Evolutionary conservation across 192 early-diverging fungal species (phyloP).

Genomic region (Allomyces javanicus): DNA sequence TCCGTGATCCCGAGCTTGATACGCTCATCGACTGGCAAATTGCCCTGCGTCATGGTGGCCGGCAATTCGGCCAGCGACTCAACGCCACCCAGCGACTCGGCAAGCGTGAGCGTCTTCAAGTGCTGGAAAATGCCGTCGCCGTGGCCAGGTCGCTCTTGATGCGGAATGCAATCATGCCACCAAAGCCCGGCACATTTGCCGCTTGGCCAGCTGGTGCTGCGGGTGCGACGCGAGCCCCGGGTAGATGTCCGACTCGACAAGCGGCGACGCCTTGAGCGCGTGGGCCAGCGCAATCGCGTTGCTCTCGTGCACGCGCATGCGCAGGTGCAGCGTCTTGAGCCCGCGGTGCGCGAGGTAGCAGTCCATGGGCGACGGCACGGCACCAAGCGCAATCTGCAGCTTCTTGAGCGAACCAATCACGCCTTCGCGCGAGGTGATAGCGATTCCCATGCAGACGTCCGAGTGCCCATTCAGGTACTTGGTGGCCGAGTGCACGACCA

Average conservation of each 20-base stretch:
- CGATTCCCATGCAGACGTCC: slow-evolving; percentile 92
- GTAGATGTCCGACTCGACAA: slow-evolving; percentile 75
- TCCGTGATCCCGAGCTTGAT: slow-evolving; percentile 73
- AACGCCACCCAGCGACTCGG: slow-evolving; percentile 91
- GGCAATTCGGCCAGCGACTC: slow-evolving; percentile 89
- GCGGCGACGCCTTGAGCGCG: slow-evolving; percentile 42
- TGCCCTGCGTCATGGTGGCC: slow-evolving; percentile 87
- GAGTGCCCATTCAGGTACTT: slow-evolving; percentile 99
- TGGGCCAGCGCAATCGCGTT: slow-evolving; percentile 73
- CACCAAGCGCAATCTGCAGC: slow-evolving; percentile 89
- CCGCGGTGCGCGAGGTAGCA: slow-evolving; percentile 88
- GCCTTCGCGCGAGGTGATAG: slow-evolving; percentile 56
- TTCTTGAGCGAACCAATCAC: slow-evolving; percentile 56
- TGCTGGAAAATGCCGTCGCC: slow-evolving; percentile 64
- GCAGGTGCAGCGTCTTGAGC: slow-evolving; percentile 86
- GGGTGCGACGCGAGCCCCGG: slow-evolving; percentile 78
- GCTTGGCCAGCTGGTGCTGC: slow-evolving; percentile 75
- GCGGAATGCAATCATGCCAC: slow-evolving; percentile 91
- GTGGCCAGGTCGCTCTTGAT: slow-evolving; percentile 60
- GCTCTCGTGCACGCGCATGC: slow-evolving; percentile 74
- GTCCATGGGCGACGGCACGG: slow-evolving; percentile 85
- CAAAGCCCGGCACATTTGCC: slow-evolving; percentile 76
- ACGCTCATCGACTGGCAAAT: slow-evolving; percentile 67
- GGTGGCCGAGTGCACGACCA: slow-evolving; percentile 96
- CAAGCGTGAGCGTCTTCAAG: slow-evolving; percentile 72